These are phyloP conservation scores for Magnusiomyces suaveolens DNA, from an alignment of 1,139 yeast species.

Conservation along the genomic window DNA sequence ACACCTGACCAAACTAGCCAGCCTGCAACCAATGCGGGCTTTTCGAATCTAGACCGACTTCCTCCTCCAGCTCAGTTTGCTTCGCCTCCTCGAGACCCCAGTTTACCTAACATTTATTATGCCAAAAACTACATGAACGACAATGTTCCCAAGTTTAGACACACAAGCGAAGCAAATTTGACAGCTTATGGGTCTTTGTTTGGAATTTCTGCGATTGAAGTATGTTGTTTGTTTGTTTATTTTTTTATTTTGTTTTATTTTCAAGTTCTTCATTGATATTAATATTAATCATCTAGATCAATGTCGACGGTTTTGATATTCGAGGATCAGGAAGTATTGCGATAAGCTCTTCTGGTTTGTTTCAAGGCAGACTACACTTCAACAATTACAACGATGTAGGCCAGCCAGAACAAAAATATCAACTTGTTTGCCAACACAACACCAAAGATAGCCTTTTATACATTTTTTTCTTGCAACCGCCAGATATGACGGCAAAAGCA, in stretches of 20 bases:
- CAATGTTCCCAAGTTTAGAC: neutral
- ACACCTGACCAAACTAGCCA: too few species aligned
- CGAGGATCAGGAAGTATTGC: neutral
- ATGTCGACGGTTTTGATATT: neutral
- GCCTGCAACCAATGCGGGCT: too few species aligned
- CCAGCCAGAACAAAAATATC: neutral
- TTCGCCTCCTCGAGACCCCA: neutral
- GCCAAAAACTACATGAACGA: conserved; percentile 1
- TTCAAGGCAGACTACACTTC: neutral
- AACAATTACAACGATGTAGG: neutral
- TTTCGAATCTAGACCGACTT: neutral
- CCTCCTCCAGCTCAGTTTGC: neutral
- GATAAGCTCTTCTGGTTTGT: neutral
- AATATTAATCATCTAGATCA: neutral
- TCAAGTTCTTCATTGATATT: neutral
- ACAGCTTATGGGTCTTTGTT: neutral
- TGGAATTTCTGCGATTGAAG: conserved; percentile 2
- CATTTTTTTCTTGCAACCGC: conserved; percentile 5
- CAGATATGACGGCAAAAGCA: conserved; percentile 1
- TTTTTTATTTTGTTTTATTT: neutral
- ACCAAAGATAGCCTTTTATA: neutral
- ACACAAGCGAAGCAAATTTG: neutral
- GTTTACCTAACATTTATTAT: neutral
- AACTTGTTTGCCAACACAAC: conserved; percentile 3
- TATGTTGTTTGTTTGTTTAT: neutral